Evolutionary conservation across 257 asterid species (phyloP).

Genomic region (Solanum rostratum): DNA sequence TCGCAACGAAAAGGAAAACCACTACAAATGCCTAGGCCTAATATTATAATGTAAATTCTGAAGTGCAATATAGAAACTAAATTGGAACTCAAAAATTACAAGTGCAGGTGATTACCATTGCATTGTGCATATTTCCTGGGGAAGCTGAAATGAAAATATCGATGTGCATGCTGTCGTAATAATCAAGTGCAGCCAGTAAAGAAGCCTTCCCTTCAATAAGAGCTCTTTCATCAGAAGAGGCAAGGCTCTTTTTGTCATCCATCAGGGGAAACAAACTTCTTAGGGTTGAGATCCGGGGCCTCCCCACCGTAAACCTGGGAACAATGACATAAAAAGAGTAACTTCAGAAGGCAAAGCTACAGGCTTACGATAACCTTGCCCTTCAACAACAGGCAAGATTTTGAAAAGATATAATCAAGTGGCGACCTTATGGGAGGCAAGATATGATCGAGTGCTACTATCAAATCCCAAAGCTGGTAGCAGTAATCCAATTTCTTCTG

Average conservation of each 20-base stretch:
- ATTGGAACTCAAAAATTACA: neutral
- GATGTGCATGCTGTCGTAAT: conserved; percentile 84
- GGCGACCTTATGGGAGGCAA: conserved; percentile 87
- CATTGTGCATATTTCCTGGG: conserved; percentile 97
- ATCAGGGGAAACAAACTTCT: conserved; percentile 70
- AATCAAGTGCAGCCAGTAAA: conserved; percentile 82
- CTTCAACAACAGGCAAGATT: neutral
- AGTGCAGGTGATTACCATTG: conserved; percentile 45
- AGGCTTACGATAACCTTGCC: neutral
- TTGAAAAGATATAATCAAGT: neutral
- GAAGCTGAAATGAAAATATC: conserved; percentile 91
- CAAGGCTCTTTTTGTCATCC: conserved; percentile 85
- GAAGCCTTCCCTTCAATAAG: conserved; percentile 81
- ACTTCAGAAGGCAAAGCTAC: neutral
- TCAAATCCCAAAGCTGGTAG: conserved; percentile 92
- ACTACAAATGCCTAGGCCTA: neutral
- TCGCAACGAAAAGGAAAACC: neutral
- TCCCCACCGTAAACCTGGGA: conserved; percentile 92
- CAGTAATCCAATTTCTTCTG: conserved; percentile 90
- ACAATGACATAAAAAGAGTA: neutral
- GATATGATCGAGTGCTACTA: conserved; percentile 72
- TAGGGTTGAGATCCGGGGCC: conserved; percentile 66
- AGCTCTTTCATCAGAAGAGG: conserved; percentile 78
- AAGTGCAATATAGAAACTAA: neutral
- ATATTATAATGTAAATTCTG: neutral